Percentiles rank a stretch among this genome's conserved stretches.
Conservation (phyloP, 2,329 filamentous ascomycete genomes). For the Venturia asperata region DNA sequence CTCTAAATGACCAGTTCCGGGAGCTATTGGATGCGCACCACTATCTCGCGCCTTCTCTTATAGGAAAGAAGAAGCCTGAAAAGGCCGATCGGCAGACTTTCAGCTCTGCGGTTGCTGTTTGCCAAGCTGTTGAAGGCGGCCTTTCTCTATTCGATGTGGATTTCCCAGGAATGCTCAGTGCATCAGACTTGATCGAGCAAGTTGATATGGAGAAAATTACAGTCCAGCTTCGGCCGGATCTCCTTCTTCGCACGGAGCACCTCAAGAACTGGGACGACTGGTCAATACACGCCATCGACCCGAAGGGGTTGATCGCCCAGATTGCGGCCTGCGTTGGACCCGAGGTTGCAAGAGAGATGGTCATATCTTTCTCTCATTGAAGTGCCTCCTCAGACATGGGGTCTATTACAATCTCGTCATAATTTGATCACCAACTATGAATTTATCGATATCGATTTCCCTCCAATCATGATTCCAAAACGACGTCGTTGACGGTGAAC, state of each 20-base stretch:
- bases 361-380: slow-evolving; percentile 26
- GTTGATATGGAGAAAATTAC: slow-evolving; percentile 55
- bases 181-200: slow-evolving; percentile 44
- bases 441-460: neutral
- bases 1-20: slow-evolving; percentile 33
- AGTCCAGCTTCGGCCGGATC: neutral
- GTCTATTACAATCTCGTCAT: neutral
- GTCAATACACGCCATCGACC: neutral
- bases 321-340: slow-evolving; percentile 59
- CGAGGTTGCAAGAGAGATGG: slow-evolving; percentile 50
- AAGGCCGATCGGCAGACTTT: slow-evolving; percentile 22
- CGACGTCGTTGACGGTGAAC: neutral
- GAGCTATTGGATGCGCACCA: slow-evolving; percentile 26
- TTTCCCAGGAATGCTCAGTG: slow-evolving; percentile 60
- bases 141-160: slow-evolving; percentile 51
- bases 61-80: slow-evolving; percentile 16
- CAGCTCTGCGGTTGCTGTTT: slow-evolving; percentile 13
- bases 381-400: neutral
- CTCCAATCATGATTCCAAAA: neutral
- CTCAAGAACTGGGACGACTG: slow-evolving; percentile 52
- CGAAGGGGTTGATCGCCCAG: slow-evolving; percentile 52
- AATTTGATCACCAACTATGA: neutral
- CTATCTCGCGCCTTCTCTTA: slow-evolving; percentile 21
- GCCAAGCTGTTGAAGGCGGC: slow-evolving; percentile 22
- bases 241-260: slow-evolving; percentile 29